Percentiles rank a stretch among this genome's conserved stretches.
Conservation (phyloP, 2,329 filamentous ascomycete genomes). For the Epichloe aotearoae region DNA sequence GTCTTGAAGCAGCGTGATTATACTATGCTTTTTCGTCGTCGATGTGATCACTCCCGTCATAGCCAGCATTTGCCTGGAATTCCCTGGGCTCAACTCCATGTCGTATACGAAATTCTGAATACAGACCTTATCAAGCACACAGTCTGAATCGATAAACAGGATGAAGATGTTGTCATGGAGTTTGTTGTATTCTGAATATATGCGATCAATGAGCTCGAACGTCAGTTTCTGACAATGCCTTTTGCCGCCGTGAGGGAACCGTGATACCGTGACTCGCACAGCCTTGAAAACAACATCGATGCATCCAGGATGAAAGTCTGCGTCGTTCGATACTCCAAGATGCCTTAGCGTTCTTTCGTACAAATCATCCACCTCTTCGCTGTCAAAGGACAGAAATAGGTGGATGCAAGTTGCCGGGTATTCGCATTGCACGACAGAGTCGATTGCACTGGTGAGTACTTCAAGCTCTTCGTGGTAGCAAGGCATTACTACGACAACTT, state of each 20-base stretch:
- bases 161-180: conserved; percentile 88
- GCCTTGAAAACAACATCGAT: conserved; percentile 80
- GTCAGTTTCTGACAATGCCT: conserved; percentile 87
- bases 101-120: conserved; percentile 97
- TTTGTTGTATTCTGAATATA: conserved; percentile 78
- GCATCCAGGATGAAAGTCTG: conserved; percentile 71
- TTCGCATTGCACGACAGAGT: conserved; percentile 87
- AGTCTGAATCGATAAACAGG: conserved; percentile 95
- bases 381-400: conserved; percentile 91
- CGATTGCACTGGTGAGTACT: conserved; percentile 69
- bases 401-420: conserved; percentile 89
- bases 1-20: conserved; percentile 88
- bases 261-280: conserved; percentile 76
- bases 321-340: conserved; percentile 65
- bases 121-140: conserved; percentile 80
- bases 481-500: conserved; percentile 93
- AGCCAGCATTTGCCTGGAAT: conserved; percentile 82
- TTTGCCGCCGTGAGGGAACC: conserved; percentile 89
- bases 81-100: conserved; percentile 93
- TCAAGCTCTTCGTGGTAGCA: conserved; percentile 88
- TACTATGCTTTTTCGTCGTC: conserved; percentile 73
- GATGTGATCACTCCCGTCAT: conserved; percentile 98
- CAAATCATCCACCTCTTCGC: conserved; percentile 74
- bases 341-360: conserved; percentile 78
- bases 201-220: conserved; percentile 83